Evolutionary conservation across 129 eudicot genomes (phyloP).

Genomic region (Chrysanthemum lavandulifolium): DNA sequence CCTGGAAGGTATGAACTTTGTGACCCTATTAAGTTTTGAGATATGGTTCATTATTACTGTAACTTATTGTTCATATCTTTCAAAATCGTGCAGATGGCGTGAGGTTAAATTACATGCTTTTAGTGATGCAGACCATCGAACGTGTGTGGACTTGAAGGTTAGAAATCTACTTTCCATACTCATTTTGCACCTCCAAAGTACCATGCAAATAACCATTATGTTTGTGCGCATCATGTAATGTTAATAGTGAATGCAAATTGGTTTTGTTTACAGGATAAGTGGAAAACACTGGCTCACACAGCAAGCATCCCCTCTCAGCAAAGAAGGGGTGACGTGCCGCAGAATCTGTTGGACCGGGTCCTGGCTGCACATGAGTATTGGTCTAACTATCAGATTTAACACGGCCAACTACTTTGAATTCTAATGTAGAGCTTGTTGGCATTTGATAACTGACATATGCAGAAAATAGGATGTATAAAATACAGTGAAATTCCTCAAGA

Average conservation of each 20-base stretch:
- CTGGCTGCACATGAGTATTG: constrained; percentile 70
- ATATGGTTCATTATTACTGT: neutral
- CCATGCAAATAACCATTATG: neutral
- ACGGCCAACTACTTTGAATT: constrained; percentile 45
- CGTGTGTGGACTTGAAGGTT: constrained; percentile 95
- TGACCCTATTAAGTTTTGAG: too few relatives aligned
- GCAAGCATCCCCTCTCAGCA: constrained; percentile 91
- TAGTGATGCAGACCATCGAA: constrained; percentile 71
- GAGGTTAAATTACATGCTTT: constrained; percentile 74
- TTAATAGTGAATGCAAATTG: neutral
- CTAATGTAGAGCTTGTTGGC: constrained; percentile 13
- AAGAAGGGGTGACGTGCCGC: constrained; percentile 93
- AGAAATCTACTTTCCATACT: constrained; percentile 12
- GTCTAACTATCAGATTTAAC: constrained; percentile 70
- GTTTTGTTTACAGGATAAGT: constrained; percentile 59
- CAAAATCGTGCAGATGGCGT: constrained; percentile 63
- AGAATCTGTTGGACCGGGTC: constrained; percentile 75
- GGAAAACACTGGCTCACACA: constrained; percentile 93
- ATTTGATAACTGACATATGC: neutral
- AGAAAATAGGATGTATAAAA: constrained; percentile 7
- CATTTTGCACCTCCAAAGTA: neutral
- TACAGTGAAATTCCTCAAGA: neutral
- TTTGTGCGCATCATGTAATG: neutral
- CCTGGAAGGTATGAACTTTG: constrained; percentile 67
- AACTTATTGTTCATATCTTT: neutral